Conservation (phyloP, 2,329 filamentous ascomycete genomes). For the Allantophomopsis cytisporea region DNA sequence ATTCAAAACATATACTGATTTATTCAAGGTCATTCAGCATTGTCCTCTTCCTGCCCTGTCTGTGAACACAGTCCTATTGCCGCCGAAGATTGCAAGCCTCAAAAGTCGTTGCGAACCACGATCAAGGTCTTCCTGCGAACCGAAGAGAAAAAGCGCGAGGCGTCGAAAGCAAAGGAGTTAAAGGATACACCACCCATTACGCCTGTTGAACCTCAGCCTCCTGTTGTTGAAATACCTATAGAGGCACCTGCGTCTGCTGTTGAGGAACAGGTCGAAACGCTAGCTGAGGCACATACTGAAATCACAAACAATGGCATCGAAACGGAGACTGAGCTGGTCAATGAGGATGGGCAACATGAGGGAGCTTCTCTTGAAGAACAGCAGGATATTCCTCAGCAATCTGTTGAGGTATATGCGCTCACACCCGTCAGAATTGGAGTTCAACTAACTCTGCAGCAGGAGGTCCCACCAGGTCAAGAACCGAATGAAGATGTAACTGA, state of each 20-base stretch:
- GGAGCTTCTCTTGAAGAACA: slow-evolving; percentile 9
- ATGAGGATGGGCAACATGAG: slow-evolving; percentile 1
- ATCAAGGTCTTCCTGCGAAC: slow-evolving; percentile 84
- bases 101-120: slow-evolving; percentile 85
- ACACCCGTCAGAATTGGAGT: background rate
- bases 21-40: slow-evolving; percentile 53
- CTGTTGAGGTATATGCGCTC: slow-evolving; percentile 19
- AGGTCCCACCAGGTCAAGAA: slow-evolving; percentile 18
- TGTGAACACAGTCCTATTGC: slow-evolving; percentile 88
- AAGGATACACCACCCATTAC: slow-evolving; percentile 20
- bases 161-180: slow-evolving; percentile 31
- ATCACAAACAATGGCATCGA: background rate
- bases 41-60: slow-evolving; percentile 73
- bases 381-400: slow-evolving; percentile 21
- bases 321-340: slow-evolving; percentile 1
- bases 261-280: slow-evolving; percentile 6
- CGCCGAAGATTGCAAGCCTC: slow-evolving; percentile 72
- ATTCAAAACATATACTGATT: slow-evolving; percentile 6
- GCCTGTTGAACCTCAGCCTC: slow-evolving; percentile 11
- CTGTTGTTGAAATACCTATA: slow-evolving; percentile 6
- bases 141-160: slow-evolving; percentile 78
- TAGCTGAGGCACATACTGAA: slow-evolving; percentile 4
- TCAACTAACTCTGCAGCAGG: slow-evolving; percentile 12
- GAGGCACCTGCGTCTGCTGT: slow-evolving; percentile 8
- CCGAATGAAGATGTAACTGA: slow-evolving; percentile 3